These are phyloP conservation scores for Gymnopilus dilepis DNA, from an alignment of 768 basidiomycete species.

Conservation along the genomic window DNA sequence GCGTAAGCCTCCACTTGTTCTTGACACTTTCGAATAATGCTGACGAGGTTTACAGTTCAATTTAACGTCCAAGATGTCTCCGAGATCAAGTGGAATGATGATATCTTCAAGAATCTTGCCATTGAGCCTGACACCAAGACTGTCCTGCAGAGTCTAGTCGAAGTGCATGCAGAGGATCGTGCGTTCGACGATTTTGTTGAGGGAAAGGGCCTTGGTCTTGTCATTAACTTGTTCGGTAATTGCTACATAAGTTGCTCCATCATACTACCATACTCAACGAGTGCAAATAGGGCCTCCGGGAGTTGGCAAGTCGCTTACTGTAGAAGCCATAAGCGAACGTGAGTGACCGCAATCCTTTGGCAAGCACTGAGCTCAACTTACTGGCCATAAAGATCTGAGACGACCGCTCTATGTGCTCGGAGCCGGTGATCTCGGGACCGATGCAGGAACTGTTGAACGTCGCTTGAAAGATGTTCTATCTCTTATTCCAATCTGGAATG, in stretches of 20 bases:
- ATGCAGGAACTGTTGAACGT: conserved; percentile 44
- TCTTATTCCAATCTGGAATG: conserved; percentile 58
- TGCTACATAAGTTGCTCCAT: conserved; percentile 58
- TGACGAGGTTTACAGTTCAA: conserved; percentile 49
- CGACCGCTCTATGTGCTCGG: conserved; percentile 56
- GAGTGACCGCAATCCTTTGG: neutral
- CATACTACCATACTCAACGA: too few species aligned
- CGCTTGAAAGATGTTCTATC: conserved; percentile 50
- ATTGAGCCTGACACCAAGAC: conserved; percentile 53
- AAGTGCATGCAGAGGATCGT: conserved; percentile 53
- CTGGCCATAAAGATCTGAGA: conserved; percentile 51
- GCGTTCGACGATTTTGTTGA: conserved; percentile 64
- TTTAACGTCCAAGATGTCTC: conserved; percentile 58
- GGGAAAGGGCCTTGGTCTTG: conserved; percentile 64
- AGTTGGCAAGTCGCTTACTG: neutral
- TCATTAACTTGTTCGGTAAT: conserved; percentile 59
- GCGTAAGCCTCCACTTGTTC: too few species aligned
- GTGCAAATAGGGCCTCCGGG: conserved; percentile 18
- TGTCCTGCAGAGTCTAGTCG: conserved; percentile 56
- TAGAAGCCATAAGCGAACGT: neutral
- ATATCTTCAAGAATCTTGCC: conserved; percentile 61
- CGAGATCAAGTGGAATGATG: conserved; percentile 56
- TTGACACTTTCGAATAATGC: too few species aligned
- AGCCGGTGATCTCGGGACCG: conserved; percentile 56
- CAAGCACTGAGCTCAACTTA: conserved; percentile 28